phyloP scores from a whole-genome alignment of 2,329 filamentous ascomycete genomes.

The Xylogone sp. region DNA sequence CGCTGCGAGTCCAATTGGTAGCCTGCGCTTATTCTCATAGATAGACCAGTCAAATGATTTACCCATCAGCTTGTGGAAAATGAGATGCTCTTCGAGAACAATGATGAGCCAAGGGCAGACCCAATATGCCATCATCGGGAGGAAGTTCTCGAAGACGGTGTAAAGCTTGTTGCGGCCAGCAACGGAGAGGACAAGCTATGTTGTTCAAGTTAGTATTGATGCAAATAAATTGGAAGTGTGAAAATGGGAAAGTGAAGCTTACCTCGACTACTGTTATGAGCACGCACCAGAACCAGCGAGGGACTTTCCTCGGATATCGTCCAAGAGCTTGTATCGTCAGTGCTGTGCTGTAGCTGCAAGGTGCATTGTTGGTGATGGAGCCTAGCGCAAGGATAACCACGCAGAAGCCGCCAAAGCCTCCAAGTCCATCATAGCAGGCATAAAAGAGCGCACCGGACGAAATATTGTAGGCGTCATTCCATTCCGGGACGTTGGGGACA shows the following conservation, averaged over 20 bases:
- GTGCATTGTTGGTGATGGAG: conserved; percentile 59
- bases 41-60: conserved; percentile 49
- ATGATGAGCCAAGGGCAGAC: conserved; percentile 60
- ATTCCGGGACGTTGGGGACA: conserved; percentile 8
- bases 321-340: conserved; percentile 64
- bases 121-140: conserved; percentile 69
- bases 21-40: conserved; percentile 51
- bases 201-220: too few species aligned
- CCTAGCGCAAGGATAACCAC: conserved; percentile 60
- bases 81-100: conserved; percentile 53
- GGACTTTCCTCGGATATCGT: conserved; percentile 50
- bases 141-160: conserved; percentile 63
- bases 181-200: neutral
- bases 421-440: conserved; percentile 48
- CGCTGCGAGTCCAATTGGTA: conserved; percentile 61
- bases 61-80: conserved; percentile 54
- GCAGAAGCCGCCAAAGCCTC: conserved; percentile 61
- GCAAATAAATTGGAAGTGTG: too few species aligned
- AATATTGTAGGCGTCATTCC: conserved; percentile 8
- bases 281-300: conserved; percentile 48
- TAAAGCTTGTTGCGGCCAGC: conserved; percentile 57
- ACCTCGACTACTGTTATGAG: conserved; percentile 13
- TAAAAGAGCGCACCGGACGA: conserved; percentile 9
- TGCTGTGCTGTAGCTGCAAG: conserved; percentile 59
- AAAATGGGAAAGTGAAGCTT: too few species aligned